phyloP scores from a whole-genome alignment of 257 asterid species.

The Marsdenia floribunda region DNA sequence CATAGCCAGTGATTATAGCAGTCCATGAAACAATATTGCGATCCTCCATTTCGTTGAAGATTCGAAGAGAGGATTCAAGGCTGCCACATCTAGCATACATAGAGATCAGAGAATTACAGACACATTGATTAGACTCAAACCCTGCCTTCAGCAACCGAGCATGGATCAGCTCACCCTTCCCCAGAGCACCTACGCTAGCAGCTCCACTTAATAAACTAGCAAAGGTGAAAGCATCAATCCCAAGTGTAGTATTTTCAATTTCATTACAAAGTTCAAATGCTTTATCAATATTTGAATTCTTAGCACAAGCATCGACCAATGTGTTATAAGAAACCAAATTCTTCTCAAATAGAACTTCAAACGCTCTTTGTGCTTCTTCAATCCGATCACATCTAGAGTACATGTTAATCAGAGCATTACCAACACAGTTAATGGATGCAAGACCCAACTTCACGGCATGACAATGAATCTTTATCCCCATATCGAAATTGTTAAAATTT shows the following conservation, averaged over 20 bases:
- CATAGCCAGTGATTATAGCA: constrained; percentile 78
- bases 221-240: constrained; percentile 75
- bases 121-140: constrained; percentile 39
- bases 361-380: constrained; percentile 77
- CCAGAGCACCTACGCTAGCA: constrained; percentile 84
- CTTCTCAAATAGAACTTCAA: constrained; percentile 72
- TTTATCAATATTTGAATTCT: constrained; percentile 37
- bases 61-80: constrained; percentile 66
- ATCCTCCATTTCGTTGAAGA: constrained; percentile 47
- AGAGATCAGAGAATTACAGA: constrained; percentile 76
- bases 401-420: constrained; percentile 81
- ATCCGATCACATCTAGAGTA: constrained; percentile 60
- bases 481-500: constrained; percentile 40
- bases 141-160: constrained; percentile 73
- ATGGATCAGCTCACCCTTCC: constrained; percentile 88
- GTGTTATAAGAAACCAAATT: constrained; percentile 72
- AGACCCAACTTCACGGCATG: constrained; percentile 70
- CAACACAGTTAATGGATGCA: constrained; percentile 64
- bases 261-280: constrained; percentile 53
- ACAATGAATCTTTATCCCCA: constrained; percentile 59
- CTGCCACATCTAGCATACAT: constrained; percentile 90
- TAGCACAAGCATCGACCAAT: constrained; percentile 53
- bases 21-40: constrained; percentile 80
- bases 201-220: constrained; percentile 94
- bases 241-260: constrained; percentile 37